Percentiles rank a stretch among this genome's conserved stretches.
Evolutionary conservation across 306 rosid species (phyloP).

Genomic region (Styphnolobium japonicum): DNA sequence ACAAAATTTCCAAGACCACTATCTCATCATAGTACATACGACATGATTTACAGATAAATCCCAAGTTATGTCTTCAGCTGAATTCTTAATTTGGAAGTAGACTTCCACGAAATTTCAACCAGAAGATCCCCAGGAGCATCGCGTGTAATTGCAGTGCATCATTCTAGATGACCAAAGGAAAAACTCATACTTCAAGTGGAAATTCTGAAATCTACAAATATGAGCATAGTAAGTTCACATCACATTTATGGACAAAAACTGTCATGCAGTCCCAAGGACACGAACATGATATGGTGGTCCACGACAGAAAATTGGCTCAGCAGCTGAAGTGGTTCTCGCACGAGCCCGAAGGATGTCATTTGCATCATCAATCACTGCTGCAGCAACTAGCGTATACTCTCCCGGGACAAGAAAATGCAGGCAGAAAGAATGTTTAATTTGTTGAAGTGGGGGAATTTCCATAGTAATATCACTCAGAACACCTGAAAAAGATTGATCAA

Average conservation of each 20-base stretch:
- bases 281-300: conserved; percentile 89
- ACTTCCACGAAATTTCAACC: conserved; percentile 10
- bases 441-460: conserved; percentile 85
- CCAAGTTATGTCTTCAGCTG: conserved; percentile 16
- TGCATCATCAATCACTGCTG: conserved; percentile 80
- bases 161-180: conserved; percentile 13
- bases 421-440: conserved; percentile 70
- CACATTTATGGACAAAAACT: conserved; percentile 13
- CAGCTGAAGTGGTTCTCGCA: conserved; percentile 64
- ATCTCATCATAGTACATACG: conserved; percentile 18
- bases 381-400: conserved; percentile 79
- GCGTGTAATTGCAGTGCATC: background rate
- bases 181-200: background rate
- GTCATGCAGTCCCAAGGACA: conserved; percentile 62
- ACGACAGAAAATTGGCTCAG: conserved; percentile 86
- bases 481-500: conserved; percentile 39
- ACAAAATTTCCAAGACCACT: background rate
- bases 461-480: conserved; percentile 69
- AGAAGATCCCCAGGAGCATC: background rate
- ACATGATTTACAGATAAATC: conserved; percentile 33
- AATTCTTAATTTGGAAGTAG: conserved; percentile 22
- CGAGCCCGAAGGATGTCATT: conserved; percentile 82
- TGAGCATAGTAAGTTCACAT: background rate
- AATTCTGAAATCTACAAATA: conserved; percentile 16
- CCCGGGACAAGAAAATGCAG: conserved; percentile 90